Evolutionary conservation across 371 early-diverging fungal species (phyloP), one percentile per base, ranked within the genome.

Genomic region (Saksenaea oblongispora): DNA sequence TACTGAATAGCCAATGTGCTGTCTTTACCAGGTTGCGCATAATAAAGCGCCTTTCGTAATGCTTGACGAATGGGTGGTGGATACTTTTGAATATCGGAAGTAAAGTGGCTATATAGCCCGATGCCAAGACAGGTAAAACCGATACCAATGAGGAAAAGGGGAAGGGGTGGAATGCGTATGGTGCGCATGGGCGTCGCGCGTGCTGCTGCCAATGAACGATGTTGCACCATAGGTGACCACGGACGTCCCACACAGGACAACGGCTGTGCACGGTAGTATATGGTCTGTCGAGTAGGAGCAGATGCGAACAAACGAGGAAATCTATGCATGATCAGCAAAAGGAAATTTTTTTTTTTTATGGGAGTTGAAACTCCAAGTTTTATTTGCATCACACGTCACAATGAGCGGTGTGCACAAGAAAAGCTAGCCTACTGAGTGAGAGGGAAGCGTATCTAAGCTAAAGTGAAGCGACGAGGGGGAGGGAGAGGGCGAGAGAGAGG

Each of bases 31-130:
- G 79, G 73, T 53, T 84, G 83, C 56, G 85, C 78, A 42, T 85
- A 88, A 60, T 86, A 88, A 18, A 88, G 75, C 0, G 83, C 89
- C 47, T 85, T 84, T 36, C 84, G 79, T 34, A 88, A 74, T 17
- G 86, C 77, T 56, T 79, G 76, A 8, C 87, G 82, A 37, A 88
- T 74, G 22, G 69, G 66, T 47, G 71, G 69, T 1, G 89, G 89
- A 54, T 85, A 88, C 24, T 75, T 77, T 63, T 88, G 83, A 54
- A 88, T 73, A 34, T 82, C 82, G 0, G 87, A 87, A 9, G 78
- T 76, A 34, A 83, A 73, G 54, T 85, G 80, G 26, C 83, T 78
- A 62, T 85, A 87, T 1, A 88, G 63, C 0, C 86, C 86, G 2
- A 80, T 56, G 10, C 76, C 73, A 8, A 85, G 73, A 42, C 86